Base-by-base conservation (phyloP, 2,329 filamentous ascomycete genomes). In the Lecanosticta acicola region DNA sequence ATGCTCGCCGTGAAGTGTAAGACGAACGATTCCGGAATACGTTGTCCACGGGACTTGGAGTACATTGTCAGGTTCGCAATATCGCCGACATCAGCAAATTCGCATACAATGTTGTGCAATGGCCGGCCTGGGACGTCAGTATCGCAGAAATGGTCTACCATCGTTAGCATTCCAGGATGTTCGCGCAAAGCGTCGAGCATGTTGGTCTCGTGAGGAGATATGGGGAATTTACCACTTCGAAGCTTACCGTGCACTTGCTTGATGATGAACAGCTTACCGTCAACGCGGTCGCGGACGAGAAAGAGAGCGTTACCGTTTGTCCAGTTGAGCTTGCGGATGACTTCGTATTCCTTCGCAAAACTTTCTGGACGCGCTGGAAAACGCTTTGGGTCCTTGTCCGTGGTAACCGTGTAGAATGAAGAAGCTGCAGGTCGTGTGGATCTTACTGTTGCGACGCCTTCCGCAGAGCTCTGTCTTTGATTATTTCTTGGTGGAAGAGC, bases 1-100 rank as follows among this genome's bases (percentile, higher is more conserved):
- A 65, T 51, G n/a, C 48, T 51, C 19, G 47, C 46, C 42, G 59
- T 45, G 43, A 58, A 52, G 39, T 59, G 56, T 7, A 59, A 46
- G 16, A 57, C 39, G 48, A 62, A 52, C 1, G 39, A 39, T 11
- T 48, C 47, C 3, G 56, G 56, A 8, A 49, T 14, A 4, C 20
- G 20, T 11, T 44, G 16, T 2, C 32, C 19, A 4, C 5, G n/a
- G 2, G 16, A 3, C 11, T 41, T 14, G 14, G 48, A 48, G 18
- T 51, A 43, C 1, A 35, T 3, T 20, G 53, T 41, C 17, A 57
- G 45, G 14, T 52, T 46, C 24, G 36, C 16, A 1, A 61, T 19
- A 24, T 60, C 59, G 4, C 59, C 59, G n/a, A 44, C 54, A 8
- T 52, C 41, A 36, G 51, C 57, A 41, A 48, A 60, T 11, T 57